Conservation (phyloP, 768 basidiomycete species). For the Mycena amicta region DNA sequence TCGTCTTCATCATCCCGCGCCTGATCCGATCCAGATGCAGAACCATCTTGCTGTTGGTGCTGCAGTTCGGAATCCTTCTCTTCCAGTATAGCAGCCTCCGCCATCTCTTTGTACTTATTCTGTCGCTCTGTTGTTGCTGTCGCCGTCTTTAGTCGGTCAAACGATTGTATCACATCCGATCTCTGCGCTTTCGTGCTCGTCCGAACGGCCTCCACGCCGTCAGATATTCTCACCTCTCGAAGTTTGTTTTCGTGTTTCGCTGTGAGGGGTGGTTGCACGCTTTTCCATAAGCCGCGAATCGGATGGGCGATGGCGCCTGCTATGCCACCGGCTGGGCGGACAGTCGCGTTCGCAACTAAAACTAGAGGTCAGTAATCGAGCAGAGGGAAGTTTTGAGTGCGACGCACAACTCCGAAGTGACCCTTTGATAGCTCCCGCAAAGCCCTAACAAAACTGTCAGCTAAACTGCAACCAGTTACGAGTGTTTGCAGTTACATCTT, state of each 20-base stretch:
- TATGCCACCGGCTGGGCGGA: slow-evolving; percentile 36
- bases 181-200: slow-evolving; percentile 37
- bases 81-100: slow-evolving; percentile 33
- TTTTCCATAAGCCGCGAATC: slow-evolving; percentile 40
- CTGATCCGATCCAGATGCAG: not conserved
- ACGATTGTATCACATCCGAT: slow-evolving; percentile 36
- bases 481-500: slow-evolving; percentile 24
- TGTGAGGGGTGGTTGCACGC: slow-evolving; percentile 32
- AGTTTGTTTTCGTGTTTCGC: slow-evolving; percentile 36
- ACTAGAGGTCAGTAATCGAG: not conserved
- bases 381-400: not conserved
- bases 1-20: slow-evolving; percentile 18
- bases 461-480: not conserved
- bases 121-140: slow-evolving; percentile 32
- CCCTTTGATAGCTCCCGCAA: slow-evolving; percentile 38
- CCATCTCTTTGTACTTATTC: slow-evolving; percentile 35
- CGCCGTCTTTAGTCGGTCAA: slow-evolving; percentile 35
- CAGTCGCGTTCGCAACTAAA: slow-evolving; percentile 34
- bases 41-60: slow-evolving; percentile 1
- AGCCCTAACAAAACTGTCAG: slow-evolving; percentile 25
- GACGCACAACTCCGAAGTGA: slow-evolving; percentile 37
- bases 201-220: slow-evolving; percentile 41
- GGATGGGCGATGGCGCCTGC: slow-evolving; percentile 41
- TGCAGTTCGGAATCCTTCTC: slow-evolving; percentile 13
- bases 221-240: slow-evolving; percentile 39